phyloP scores from a whole-genome alignment of 352 stramenopile species.

The Phytophthora pini region DNA sequence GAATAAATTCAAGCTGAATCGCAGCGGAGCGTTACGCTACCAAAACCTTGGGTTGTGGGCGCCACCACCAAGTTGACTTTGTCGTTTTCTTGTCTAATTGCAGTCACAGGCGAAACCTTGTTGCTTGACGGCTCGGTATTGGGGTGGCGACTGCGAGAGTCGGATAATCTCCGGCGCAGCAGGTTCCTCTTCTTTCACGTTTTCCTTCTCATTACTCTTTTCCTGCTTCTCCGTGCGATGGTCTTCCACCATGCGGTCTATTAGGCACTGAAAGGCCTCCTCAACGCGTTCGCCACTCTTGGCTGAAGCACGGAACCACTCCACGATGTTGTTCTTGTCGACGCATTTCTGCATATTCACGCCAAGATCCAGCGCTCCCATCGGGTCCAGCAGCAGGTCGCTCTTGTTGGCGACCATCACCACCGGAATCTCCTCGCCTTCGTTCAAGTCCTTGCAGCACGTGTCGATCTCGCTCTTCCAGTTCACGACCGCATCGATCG shows the following conservation, averaged over 20 bases:
- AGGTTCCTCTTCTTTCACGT: conserved; percentile 1
- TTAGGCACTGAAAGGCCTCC: conserved; percentile 67
- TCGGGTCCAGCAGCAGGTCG: conserved; percentile 74
- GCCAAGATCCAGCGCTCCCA: conserved; percentile 72
- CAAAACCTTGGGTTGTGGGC: conserved; percentile 7
- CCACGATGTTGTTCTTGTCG: conserved; percentile 68
- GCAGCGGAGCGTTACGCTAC: neutral
- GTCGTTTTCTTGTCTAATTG: conserved; percentile 38
- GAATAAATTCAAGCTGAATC: conserved; percentile 18
- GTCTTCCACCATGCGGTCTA: conserved; percentile 66
- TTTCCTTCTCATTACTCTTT: neutral
- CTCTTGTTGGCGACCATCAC: conserved; percentile 90
- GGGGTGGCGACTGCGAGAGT: conserved; percentile 35
- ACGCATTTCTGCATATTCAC: conserved; percentile 90
- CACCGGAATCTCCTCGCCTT: conserved; percentile 62
- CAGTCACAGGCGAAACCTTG: conserved; percentile 54
- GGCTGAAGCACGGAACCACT: conserved; percentile 81
- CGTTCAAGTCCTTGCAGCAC: conserved; percentile 60
- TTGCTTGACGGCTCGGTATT: conserved; percentile 34
- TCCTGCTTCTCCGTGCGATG: conserved; percentile 45
- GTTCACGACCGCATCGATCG: conserved; percentile 80
- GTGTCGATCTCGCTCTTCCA: conserved; percentile 87
- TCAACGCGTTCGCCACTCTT: conserved; percentile 73
- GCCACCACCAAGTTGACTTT: too few relatives aligned
- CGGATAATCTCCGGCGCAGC: conserved; percentile 48